Evolutionary conservation across 2,329 filamentous ascomycete species (phyloP), one percentile per base, ranked within the genome.

Genomic region (Trichophyton mentagrophytes): DNA sequence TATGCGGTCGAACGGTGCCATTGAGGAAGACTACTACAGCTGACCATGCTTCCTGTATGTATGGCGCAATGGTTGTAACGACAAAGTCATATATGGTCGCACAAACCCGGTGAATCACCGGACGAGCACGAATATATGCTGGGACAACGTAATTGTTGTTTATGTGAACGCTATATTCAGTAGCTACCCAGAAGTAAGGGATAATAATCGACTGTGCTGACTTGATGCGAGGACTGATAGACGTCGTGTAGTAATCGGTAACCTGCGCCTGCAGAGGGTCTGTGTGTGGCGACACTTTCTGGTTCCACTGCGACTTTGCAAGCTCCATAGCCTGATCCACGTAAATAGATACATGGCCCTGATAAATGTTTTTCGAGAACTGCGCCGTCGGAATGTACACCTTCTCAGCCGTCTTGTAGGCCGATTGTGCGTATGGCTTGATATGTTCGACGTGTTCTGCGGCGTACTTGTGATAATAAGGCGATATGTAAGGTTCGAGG

Each of bases 381-480:
- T 76, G 78, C 61, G 84, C 81, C 2, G 83, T 80, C 0, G 93
- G 93, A 2, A 80, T 77, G 68, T 93, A 82, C 57, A 95, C 77
- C 46, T 51, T 51, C 44, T 47, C 44, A 4, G 44, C 44, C 44
- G 49, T 79, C 74, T 57, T 79, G 76, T 85, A 81, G 65, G 82
- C 74, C 22, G 76, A 71, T 20, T 80, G 75, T 60, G 80, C 74
- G 74, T 97, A 96, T 0, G 92, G 92, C 63, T 82, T 84, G 40
- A 82, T 86, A 57, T 83, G 76, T 42, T 91, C 82, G 64, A 96
- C 83, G 70, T 96, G 93, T 2, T 90, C 89, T 4, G 86, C 87
- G 25, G 89, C 86, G 69, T 96, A 95, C 61, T 82, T 74, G 66
- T 92, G 78, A 73, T 96, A 97, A 75, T 95, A 95, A 2, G 91